Evolutionary conservation across 202 grass and related monocot genomes (phyloP), one percentile per base, ranked within the genome.

Genomic region (Carex sylvatica): DNA sequence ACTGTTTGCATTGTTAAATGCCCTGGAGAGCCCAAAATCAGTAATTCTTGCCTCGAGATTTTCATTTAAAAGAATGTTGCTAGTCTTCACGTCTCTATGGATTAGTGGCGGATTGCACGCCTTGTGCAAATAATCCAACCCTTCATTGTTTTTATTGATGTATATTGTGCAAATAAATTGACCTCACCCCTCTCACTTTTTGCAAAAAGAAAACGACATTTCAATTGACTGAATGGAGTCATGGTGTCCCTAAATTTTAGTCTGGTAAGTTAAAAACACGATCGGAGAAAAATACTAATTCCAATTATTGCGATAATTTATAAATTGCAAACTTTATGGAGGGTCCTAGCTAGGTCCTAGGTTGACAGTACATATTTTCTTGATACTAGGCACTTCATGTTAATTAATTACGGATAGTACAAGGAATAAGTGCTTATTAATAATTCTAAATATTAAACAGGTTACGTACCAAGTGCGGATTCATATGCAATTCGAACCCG

Each of bases 21-120:
- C 46, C 20, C 69, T 82, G 15, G 82, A 80, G 38, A 88, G 16
- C 20, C 87, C 87, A 77, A 88, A 88, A 76, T 88, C 82, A 20
- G 87, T 56, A 75, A 88, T 59, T n/a, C 81, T 88, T 71, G 82
- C 87, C 83, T 88, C 87, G 7, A 88, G 77, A 31, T 66, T 85
- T 74, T 70, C 28, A 61, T 77, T 87, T 78, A 88, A 74, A 35
- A 88, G 87, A 44, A 88, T 88, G 74, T 88, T 88, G 58, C 42
- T 28, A 4, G 66, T 81, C 78, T 88, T 88, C 68, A 88, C 83
- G 67, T 88, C 82, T 84, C 82, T 88, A 56, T 88, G 82, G 31
- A 88, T 31, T 5, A 84, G 74, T 56, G 82, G 23, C n/a, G 81
- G 74, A 42, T 28, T 64, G 65, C 81, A 84, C 18, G 23, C 22